These are phyloP conservation scores for Aspergillus baeticus DNA, from an alignment of 495 filamentous ascomycete species.

Conservation along the genomic window DNA sequence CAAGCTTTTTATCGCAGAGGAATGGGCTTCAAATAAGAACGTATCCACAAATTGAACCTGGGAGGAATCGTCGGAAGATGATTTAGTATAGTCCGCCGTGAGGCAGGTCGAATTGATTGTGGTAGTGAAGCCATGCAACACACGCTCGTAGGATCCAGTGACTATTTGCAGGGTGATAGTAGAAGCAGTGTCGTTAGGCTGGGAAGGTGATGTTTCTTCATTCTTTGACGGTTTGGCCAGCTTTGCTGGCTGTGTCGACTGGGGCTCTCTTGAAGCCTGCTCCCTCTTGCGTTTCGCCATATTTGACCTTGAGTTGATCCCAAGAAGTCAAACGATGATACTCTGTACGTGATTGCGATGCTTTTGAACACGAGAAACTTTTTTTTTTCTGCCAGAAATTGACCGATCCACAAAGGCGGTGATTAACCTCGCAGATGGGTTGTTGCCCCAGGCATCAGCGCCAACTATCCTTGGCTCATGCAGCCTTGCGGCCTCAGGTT, in stretches of 20 bases:
- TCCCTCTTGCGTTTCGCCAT: conserved; percentile 82
- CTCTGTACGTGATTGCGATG: conserved; percentile 15
- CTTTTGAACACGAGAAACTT: conserved; percentile 20
- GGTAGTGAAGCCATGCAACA: conserved; percentile 88
- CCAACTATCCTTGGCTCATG: not conserved
- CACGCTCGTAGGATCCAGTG: conserved; percentile 91
- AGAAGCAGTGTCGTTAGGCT: conserved; percentile 26
- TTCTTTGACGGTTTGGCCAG: conserved; percentile 31
- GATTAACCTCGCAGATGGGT: too few species aligned
- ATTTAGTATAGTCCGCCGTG: conserved; percentile 17
- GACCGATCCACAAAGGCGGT: conserved; percentile 7
- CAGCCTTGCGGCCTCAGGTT: not conserved
- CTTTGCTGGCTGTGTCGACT: conserved; percentile 32
- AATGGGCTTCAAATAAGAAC: conserved; percentile 94
- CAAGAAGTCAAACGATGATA: conserved; percentile 4
- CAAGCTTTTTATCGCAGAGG: conserved; percentile 84
- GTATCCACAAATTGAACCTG: conserved; percentile 78
- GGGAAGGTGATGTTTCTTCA: conserved; percentile 19
- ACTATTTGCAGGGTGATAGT: conserved; percentile 76
- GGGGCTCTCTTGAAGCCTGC: conserved; percentile 33
- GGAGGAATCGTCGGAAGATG: conserved; percentile 24
- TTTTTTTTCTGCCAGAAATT: conserved; percentile 27
- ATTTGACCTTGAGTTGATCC: conserved; percentile 16
- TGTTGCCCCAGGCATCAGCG: too few species aligned
- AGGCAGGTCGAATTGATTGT: conserved; percentile 50